These are phyloP conservation scores for Blumeria graminis DNA, from an alignment of 2,329 filamentous ascomycete species.

Conservation along the genomic window DNA sequence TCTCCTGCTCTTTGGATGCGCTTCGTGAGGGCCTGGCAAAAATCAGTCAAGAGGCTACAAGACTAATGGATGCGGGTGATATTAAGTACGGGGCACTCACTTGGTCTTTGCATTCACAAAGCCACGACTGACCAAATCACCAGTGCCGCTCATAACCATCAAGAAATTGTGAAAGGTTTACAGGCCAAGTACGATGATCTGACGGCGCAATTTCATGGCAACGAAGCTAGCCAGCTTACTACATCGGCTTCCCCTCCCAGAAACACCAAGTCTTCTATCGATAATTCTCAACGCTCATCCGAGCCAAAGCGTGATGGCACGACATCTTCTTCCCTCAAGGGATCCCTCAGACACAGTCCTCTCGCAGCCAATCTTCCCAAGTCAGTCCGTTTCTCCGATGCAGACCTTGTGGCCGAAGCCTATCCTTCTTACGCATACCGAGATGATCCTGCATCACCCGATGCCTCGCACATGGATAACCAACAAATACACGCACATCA, in stretches of 20 bases:
- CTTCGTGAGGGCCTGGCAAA: constrained; percentile 56
- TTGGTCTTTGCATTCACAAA: no score
- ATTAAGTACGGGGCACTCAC: constrained; percentile 25
- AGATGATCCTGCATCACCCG: constrained; percentile 32
- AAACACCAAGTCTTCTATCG: no score
- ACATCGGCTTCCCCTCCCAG: no score
- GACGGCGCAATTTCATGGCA: constrained; percentile 55
- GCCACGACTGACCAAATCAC: constrained; percentile 3
- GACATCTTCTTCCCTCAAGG: constrained; percentile 20
- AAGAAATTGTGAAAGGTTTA: constrained; percentile 42
- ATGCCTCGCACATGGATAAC: constrained; percentile 37
- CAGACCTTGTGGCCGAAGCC: constrained; percentile 27
- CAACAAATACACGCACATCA: constrained; percentile 75
- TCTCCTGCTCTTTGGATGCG: constrained; percentile 69
- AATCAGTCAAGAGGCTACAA: constrained; percentile 37
- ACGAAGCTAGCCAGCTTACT: constrained; percentile 12
- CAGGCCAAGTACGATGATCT: constrained; percentile 55
- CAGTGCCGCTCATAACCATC: constrained; percentile 23
- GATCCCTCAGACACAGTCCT: constrained; percentile 14
- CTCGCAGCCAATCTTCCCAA: constrained; percentile 25
- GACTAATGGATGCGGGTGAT: constrained; percentile 38
- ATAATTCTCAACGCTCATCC: no score
- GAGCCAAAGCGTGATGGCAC: no score
- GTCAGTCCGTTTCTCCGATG: constrained; percentile 70
- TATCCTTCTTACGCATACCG: constrained; percentile 42